Evolutionary conservation across 192 early-diverging fungal genomes (phyloP).

Genomic region (Endogone sp.): DNA sequence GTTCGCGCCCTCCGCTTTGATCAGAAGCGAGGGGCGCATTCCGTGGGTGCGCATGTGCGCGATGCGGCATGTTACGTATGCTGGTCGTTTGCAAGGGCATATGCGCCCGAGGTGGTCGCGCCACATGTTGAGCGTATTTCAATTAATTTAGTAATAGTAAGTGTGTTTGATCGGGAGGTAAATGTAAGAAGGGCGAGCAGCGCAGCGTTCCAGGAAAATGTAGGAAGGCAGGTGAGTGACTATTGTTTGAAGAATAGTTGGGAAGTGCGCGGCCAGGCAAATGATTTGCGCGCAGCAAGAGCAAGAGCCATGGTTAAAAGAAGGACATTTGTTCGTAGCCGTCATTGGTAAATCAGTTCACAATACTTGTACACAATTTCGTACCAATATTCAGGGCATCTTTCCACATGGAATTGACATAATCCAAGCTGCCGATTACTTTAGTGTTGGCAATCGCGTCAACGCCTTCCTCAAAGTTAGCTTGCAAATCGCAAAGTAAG

Average conservation of each 20-base stretch:
- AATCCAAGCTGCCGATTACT: conserved; percentile 89
- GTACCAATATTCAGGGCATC: conserved; percentile 47
- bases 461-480: conserved; percentile 72
- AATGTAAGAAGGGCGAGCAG: conserved; percentile 89
- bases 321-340: too few relatives aligned
- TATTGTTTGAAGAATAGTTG: too few relatives aligned
- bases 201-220: conserved; percentile 98
- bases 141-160: conserved; percentile 70
- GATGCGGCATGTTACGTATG: conserved; percentile 97
- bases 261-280: not conserved
- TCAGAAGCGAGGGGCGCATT: conserved; percentile 81
- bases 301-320: too few relatives aligned
- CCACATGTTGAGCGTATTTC: conserved; percentile 65
- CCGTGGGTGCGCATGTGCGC: conserved; percentile 90
- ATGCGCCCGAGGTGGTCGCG: conserved; percentile 66
- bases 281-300: too few relatives aligned
- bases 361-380: too few relatives aligned
- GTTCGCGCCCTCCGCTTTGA: conserved; percentile 83
- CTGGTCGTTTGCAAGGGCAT: conserved; percentile 96
- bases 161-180: conserved; percentile 90
- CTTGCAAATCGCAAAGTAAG: conserved; percentile 66
- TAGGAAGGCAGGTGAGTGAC: conserved; percentile 75
- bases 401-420: conserved; percentile 95
- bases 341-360: too few relatives aligned
- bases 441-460: conserved; percentile 80